Conservation (phyloP, 805 yeast genomes). For the Crinitomyces ghanaensis region DNA sequence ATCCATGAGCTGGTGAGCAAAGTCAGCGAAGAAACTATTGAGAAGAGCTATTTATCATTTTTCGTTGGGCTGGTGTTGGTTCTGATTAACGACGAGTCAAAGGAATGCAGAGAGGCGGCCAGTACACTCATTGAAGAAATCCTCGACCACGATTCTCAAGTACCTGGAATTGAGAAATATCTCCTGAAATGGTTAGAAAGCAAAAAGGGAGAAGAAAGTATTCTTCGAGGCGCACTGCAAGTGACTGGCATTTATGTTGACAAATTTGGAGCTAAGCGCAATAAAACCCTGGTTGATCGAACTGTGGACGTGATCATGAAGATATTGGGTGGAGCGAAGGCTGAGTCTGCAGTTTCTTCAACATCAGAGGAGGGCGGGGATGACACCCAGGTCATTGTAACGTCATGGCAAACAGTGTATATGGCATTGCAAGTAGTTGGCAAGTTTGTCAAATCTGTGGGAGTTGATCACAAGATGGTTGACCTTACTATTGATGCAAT, state of each 20-base stretch:
- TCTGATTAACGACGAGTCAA: constrained; percentile 62
- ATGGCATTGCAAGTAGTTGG: constrained; percentile 42
- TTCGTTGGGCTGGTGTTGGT: constrained; percentile 75
- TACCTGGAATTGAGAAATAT: constrained; percentile 30
- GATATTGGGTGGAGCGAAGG: constrained; percentile 27
- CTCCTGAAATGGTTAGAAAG: constrained; percentile 53
- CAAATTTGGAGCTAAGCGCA: constrained; percentile 36
- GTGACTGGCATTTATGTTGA: constrained; percentile 52
- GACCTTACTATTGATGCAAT: constrained; percentile 39
- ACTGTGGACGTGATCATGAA: constrained; percentile 29
- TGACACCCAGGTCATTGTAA: too few species aligned
- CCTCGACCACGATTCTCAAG: constrained; percentile 29
- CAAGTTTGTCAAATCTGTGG: constrained; percentile 21
- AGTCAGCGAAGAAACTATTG: constrained; percentile 41
- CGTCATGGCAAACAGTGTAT: constrained; percentile 73
- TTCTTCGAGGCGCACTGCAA: constrained; percentile 64
- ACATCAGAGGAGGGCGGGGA: too few species aligned
- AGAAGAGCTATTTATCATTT: constrained; percentile 43
- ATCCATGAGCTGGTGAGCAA: constrained; percentile 59
- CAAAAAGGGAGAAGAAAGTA: constrained; percentile 32
- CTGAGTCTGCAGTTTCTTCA: constrained; percentile 32
- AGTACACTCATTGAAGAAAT: constrained; percentile 45
- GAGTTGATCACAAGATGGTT: constrained; percentile 37
- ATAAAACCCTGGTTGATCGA: constrained; percentile 31
- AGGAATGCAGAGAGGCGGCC: constrained; percentile 79